Percentiles rank a stretch among this genome's conserved stretches.
Conservation (phyloP, 257 asterid genomes). For the Forsythia viridissima region DNA sequence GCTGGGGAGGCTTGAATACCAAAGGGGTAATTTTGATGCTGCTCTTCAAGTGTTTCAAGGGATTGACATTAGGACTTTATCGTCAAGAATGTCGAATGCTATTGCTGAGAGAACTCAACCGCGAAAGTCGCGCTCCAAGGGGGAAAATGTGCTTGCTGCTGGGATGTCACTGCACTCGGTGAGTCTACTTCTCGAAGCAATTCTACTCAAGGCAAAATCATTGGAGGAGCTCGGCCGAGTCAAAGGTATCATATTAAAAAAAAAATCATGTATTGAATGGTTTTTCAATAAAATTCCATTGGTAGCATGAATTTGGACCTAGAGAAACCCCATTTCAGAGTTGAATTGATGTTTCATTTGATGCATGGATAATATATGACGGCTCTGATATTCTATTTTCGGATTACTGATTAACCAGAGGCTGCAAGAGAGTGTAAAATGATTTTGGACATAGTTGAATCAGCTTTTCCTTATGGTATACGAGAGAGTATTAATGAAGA, state of each 20-base stretch:
- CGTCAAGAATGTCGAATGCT: conserved; percentile 73
- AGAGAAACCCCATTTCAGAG: background rate
- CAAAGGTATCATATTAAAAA: conserved; percentile 50
- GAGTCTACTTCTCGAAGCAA: conserved; percentile 86
- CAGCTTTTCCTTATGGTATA: conserved; percentile 77
- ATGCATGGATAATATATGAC: background rate
- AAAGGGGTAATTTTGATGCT: conserved; percentile 89
- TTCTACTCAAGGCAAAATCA: conserved; percentile 72
- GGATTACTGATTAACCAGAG: conserved; percentile 40
- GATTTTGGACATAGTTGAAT: conserved; percentile 74
- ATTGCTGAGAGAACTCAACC: conserved; percentile 59
- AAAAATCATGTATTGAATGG: background rate
- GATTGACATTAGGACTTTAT: conserved; percentile 67
- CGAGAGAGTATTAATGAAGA: conserved; percentile 49
- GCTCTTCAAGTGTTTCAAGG: conserved; percentile 98
- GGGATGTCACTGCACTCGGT: conserved; percentile 88
- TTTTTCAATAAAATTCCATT: background rate
- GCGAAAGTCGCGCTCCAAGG: conserved; percentile 50
- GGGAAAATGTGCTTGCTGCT: conserved; percentile 41
- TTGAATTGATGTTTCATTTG: background rate
- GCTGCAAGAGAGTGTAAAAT: conserved; percentile 89
- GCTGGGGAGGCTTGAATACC: conserved; percentile 90
- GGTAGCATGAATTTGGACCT: background rate
- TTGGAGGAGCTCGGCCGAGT: conserved; percentile 71
- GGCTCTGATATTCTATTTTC: conserved; percentile 21